phyloP scores from a whole-genome alignment of 2,329 filamentous ascomycete genomes.

The Nemania sp. region DNA sequence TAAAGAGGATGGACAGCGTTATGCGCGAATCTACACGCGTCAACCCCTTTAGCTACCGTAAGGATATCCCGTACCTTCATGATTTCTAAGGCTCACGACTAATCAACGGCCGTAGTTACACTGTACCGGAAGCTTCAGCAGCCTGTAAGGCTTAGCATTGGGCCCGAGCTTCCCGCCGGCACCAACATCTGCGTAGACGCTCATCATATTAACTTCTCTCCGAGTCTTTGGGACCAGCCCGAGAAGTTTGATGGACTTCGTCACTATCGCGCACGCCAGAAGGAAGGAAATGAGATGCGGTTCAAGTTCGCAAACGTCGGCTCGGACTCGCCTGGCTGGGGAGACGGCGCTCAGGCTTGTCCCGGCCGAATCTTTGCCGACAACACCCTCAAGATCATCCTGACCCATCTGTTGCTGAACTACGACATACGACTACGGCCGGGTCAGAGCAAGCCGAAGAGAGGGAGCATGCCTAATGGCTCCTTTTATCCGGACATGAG shows the following conservation, averaged over 20 bases:
- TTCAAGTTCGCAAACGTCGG: constrained; percentile 9
- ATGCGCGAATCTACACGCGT: constrained; percentile 20
- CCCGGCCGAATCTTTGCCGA: constrained; percentile 23
- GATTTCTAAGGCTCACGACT: neutral
- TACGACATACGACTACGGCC: constrained; percentile 16
- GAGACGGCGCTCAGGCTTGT: constrained; percentile 24
- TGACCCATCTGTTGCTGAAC: constrained; percentile 14
- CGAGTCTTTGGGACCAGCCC: constrained; percentile 12
- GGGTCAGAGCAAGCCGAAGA: neutral
- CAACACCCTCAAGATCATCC: constrained; percentile 21
- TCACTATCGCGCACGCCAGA: constrained; percentile 13
- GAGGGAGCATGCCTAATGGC: neutral
- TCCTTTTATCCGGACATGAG: neutral
- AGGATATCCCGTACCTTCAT: neutral
- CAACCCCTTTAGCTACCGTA: constrained; percentile 19
- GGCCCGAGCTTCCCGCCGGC: constrained; percentile 18
- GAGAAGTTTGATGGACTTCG: constrained; percentile 13
- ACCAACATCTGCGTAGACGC: constrained; percentile 18
- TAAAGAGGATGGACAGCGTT: constrained; percentile 23
- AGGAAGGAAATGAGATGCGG: constrained; percentile 13
- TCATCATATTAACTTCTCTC: constrained; percentile 11
- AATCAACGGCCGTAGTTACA: constrained; percentile 3
- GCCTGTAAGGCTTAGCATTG: constrained; percentile 14
- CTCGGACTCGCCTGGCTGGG: constrained; percentile 22
- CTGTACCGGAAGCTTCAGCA: constrained; percentile 14